These are phyloP conservation scores for Lanmaoa rubissima DNA, from an alignment of 768 basidiomycete species.

Conservation along the genomic window DNA sequence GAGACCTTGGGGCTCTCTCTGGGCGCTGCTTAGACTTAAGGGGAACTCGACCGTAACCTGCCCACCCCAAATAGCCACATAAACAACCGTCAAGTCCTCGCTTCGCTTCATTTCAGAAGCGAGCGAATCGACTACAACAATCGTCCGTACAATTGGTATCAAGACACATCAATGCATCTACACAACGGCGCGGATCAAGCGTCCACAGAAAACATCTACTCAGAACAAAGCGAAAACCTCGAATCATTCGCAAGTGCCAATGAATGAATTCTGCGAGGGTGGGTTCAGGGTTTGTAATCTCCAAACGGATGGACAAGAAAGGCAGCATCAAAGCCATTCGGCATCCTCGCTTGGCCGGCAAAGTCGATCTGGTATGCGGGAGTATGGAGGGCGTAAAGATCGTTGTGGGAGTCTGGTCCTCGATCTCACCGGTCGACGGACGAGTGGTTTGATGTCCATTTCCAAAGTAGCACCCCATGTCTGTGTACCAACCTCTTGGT, in stretches of 20 bases:
- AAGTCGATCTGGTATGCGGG: conserved; percentile 50
- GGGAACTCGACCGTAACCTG: background rate
- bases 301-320: background rate
- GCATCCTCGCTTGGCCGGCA: conserved; percentile 27
- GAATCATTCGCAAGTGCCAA: background rate
- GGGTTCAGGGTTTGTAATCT: conserved; percentile 8
- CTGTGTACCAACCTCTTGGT: background rate
- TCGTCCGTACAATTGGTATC: background rate
- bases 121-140: background rate
- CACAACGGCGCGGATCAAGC: background rate
- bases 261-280: background rate
- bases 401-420: conserved; percentile 2
- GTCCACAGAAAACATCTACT: background rate
- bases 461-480: background rate
- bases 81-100: conserved; percentile 23
- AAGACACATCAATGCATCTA: background rate
- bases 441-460: conserved; percentile 7
- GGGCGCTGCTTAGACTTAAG: background rate
- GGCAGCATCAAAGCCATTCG: conserved; percentile 15
- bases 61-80: conserved; percentile 6
- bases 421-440: conserved; percentile 1
- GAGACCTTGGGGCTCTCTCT: background rate
- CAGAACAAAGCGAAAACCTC: background rate
- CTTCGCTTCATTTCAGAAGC: background rate
- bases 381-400: conserved; percentile 32